Conservation (phyloP, 2,329 filamentous ascomycete species). For the Tolypocladium tundrense region DNA sequence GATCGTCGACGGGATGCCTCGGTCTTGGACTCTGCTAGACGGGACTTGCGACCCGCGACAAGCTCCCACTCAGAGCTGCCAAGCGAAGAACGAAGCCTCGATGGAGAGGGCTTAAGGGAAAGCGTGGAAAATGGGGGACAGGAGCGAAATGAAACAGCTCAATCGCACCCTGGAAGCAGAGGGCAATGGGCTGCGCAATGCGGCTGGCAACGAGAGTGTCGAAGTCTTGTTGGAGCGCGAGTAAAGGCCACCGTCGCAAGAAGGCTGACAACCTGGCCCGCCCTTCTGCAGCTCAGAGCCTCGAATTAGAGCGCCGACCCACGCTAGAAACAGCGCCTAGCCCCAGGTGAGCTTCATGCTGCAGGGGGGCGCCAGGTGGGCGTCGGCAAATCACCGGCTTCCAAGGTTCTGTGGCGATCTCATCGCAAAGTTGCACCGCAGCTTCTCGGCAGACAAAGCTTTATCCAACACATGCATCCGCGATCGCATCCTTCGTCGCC, state of each 20-base stretch:
- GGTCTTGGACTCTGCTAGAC: background rate
- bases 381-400: background rate
- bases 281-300: background rate
- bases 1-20: background rate
- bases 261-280: background rate
- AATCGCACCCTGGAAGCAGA: background rate
- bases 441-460: background rate
- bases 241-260: constrained; percentile 26
- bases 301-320: background rate
- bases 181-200: constrained; percentile 5
- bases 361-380: background rate
- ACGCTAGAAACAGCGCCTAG: background rate
- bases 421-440: background rate
- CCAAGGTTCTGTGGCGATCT: background rate
- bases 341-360: background rate
- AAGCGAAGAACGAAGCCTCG: background rate
- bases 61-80: background rate
- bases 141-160: background rate
- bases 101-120: background rate
- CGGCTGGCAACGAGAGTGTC: constrained; percentile 1
- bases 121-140: too few relatives aligned
- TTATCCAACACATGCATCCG: background rate
- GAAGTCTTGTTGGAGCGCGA: background rate
- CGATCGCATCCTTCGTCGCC: background rate
- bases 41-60: background rate